Conservation (phyloP, 1,139 yeast species). For the Hansenula sp. region DNA sequence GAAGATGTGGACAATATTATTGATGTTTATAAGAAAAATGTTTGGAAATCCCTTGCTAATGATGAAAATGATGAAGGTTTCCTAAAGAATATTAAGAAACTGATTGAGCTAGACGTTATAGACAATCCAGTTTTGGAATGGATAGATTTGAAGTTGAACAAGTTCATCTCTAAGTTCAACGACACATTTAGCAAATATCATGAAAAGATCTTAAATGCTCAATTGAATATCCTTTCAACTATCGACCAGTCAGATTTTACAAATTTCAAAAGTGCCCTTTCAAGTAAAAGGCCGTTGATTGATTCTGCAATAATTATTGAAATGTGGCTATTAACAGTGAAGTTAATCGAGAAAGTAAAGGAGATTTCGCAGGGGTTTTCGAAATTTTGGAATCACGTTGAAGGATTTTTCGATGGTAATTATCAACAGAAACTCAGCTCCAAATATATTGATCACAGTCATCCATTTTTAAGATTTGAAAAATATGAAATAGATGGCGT, state of each 20-base stretch:
- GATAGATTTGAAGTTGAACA: constrained; percentile 44
- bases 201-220: constrained; percentile 32
- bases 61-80: constrained; percentile 40
- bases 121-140: constrained; percentile 67
- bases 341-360: constrained; percentile 39
- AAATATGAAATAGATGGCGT: constrained; percentile 34
- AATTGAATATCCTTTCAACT: constrained; percentile 28
- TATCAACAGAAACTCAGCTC: constrained; percentile 34
- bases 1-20: constrained; percentile 62
- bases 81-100: constrained; percentile 50
- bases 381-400: constrained; percentile 43
- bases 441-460: constrained; percentile 21
- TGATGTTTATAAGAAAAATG: constrained; percentile 56
- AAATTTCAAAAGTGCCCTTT: constrained; percentile 16
- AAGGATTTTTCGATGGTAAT: constrained; percentile 40
- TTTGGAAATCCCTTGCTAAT: constrained; percentile 55
- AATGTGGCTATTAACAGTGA: constrained; percentile 50
- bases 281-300: constrained; percentile 25
- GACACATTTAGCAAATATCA: constrained; percentile 28
- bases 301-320: constrained; percentile 46
- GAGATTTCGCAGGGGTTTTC: constrained; percentile 29
- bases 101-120: constrained; percentile 55
- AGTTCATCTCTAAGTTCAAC: constrained; percentile 34
- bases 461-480: constrained; percentile 29
- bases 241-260: constrained; percentile 22